Base-by-base conservation (phyloP, 192 early-diverging fungal genomes). In the Dimargaris xerosporica region DNA sequence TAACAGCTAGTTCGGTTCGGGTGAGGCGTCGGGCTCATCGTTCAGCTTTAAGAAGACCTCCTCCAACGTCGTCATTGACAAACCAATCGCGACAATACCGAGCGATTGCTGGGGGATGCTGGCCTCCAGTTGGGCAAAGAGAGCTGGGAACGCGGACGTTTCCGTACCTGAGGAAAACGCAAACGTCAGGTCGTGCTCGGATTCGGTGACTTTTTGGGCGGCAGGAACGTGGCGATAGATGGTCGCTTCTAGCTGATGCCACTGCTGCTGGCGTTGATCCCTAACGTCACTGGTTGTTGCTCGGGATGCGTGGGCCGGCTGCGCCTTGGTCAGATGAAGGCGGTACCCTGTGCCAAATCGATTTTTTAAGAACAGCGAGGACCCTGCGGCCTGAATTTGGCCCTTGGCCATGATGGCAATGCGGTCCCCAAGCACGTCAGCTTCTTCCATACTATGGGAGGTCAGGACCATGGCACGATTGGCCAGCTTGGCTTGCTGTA, bases 371-470 rank as follows among this genome's bases (percentile, higher is more conserved):
- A 79, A 84, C 44, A 83, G 34, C 17, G 74, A 67, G 23, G 72
- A 80, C 19, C 84, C 84, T 17, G 69, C 44, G 9, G 72, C 74
- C 52, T 75, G 67, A 0, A 86, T 55, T 41, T 73, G 26, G 25
- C 84, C 84, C 6, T 64, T 50, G 1, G 54, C 62, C 41, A 85
- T 51, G 60, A 85, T 78, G 7, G 71, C 73, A 28, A 82, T 72
- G 2, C 72, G 66, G 64, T 77, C 72, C 0, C 70, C 67, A 6
- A 77, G 69, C 7, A 67, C 67, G 41, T 85, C 83, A 28, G 84
- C 84, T 59, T 85, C 84, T 42, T 85, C 83, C 78, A 85, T 71
- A 48, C 67, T 71, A 62, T 85, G 83, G 0, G 82, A 85, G 0
- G 84, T 85, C 46, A 86, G 52, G 15, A 86, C 53, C 30, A 84